phyloP scores from a whole-genome alignment of 1,284 basidiomycete species.

The Fomes fomentarius region DNA sequence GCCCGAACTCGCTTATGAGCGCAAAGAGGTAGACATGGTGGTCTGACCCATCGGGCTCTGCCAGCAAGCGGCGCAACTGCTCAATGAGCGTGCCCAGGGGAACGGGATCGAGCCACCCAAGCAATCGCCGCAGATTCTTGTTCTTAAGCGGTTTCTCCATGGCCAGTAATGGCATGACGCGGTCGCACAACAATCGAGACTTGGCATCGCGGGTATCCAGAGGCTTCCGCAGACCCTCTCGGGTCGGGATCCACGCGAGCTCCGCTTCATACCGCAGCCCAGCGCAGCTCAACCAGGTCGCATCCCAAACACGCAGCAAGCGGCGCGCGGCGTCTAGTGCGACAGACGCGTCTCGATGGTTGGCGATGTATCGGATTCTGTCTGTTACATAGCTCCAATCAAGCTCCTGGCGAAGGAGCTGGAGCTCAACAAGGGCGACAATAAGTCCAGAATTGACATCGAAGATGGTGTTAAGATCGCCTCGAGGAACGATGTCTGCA shows the following conservation, averaged over 20 bases:
- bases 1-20: conserved; percentile 19
- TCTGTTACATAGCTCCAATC: conserved; percentile 6
- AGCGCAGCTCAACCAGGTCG: conserved; percentile 5
- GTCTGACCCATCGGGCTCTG: neutral
- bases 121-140: conserved; percentile 1
- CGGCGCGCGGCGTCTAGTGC: neutral
- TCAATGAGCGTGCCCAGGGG: conserved; percentile 12
- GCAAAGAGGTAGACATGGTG: conserved; percentile 1
- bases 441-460: neutral
- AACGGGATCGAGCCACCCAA: conserved; percentile 18
- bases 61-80: conserved; percentile 12
- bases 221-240: conserved; percentile 3
- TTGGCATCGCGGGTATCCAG: conserved; percentile 10
- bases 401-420: conserved; percentile 8
- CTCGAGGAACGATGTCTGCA: conserved; percentile 4
- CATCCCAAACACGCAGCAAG: conserved; percentile 1
- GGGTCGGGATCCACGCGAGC: conserved; percentile 15
- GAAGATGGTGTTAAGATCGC: conserved; percentile 9
- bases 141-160: neutral
- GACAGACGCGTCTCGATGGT: neutral
- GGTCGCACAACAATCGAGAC: conserved; percentile 14
- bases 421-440: neutral
- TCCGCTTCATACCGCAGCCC: neutral
- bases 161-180: conserved; percentile 14
- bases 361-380: conserved; percentile 1